These are phyloP conservation scores for Marasmius oreades DNA, from an alignment of 1,284 basidiomycete genomes.

Conservation along the genomic window DNA sequence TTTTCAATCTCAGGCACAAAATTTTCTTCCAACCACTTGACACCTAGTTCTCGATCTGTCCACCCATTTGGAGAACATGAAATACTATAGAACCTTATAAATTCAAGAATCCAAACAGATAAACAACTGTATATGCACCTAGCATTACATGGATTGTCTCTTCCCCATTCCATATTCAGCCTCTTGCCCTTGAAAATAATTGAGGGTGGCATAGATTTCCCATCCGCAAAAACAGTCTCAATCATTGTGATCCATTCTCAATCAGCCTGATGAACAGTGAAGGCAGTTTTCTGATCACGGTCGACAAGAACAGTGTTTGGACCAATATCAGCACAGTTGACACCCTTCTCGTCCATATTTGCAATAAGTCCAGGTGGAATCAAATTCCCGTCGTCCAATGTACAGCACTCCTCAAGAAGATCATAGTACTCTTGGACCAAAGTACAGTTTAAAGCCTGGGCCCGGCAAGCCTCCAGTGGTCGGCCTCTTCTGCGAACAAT, in stretches of 20 bases:
- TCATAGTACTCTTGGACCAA: slow-evolving; percentile 19
- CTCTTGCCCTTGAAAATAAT: slow-evolving; percentile 24
- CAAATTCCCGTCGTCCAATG: slow-evolving; percentile 19
- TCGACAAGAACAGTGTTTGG: slow-evolving; percentile 24
- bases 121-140: too few species aligned
- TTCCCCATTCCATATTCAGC: slow-evolving; percentile 16
- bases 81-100: too few species aligned
- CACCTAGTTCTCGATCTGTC: slow-evolving; percentile 10
- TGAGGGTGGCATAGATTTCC: slow-evolving; percentile 20
- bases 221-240: slow-evolving; percentile 34
- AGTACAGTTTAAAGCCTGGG: slow-evolving; percentile 17
- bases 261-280: slow-evolving; percentile 28
- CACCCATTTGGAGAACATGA: slow-evolving; percentile 11
- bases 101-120: too few species aligned
- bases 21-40: slow-evolving; percentile 23
- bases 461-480: background rate
- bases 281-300: too few species aligned
- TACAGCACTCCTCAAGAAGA: slow-evolving; percentile 16
- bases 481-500: background rate
- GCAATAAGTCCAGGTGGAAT: slow-evolving; percentile 31
- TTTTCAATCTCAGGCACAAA: slow-evolving; percentile 31
- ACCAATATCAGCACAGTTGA: slow-evolving; percentile 29
- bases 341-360: slow-evolving; percentile 40
- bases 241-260: slow-evolving; percentile 35
- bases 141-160: slow-evolving; percentile 22